phyloP scores from a whole-genome alignment of 495 filamentous ascomycete species.

The Penicillium alfredii region DNA sequence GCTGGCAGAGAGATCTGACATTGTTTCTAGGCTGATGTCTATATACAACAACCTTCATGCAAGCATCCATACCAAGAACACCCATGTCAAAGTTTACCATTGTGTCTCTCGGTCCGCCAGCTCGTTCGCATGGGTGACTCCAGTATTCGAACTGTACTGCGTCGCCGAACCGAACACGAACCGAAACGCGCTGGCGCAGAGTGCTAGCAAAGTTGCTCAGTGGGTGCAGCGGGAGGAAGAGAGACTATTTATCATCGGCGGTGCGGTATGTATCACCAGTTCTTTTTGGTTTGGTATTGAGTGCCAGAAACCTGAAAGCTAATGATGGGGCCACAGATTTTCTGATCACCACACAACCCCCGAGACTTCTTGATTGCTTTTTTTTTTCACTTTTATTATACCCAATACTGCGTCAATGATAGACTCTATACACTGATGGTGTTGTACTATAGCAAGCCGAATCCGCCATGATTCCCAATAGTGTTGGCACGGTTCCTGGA shows the following conservation, averaged over 20 bases:
- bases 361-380: too few species aligned
- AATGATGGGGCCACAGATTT: too few species aligned
- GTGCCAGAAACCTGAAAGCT: too few species aligned
- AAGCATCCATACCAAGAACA: conserved; percentile 73
- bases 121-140: conserved; percentile 84
- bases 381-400: too few species aligned
- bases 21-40: conserved; percentile 57
- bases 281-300: too few species aligned
- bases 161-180: conserved; percentile 75
- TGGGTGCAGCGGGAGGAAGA: conserved; percentile 92
- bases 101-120: conserved; percentile 65
- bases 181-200: conserved; percentile 73
- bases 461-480: too few species aligned
- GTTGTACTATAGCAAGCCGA: too few species aligned
- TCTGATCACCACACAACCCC: too few species aligned
- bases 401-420: conserved; percentile 5
- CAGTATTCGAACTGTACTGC: conserved; percentile 88
- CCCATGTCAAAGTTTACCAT: conserved; percentile 80
- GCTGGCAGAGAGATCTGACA: background rate
- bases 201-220: conserved; percentile 76
- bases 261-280: conserved; percentile 64
- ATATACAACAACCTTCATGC: conserved; percentile 81
- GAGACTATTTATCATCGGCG: conserved; percentile 88
- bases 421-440: too few species aligned
- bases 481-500: too few species aligned